Percentiles rank a stretch among this genome's conserved stretches.
phyloP scores from a whole-genome alignment of 768 basidiomycete genomes.

The Mycena sanguinolenta region DNA sequence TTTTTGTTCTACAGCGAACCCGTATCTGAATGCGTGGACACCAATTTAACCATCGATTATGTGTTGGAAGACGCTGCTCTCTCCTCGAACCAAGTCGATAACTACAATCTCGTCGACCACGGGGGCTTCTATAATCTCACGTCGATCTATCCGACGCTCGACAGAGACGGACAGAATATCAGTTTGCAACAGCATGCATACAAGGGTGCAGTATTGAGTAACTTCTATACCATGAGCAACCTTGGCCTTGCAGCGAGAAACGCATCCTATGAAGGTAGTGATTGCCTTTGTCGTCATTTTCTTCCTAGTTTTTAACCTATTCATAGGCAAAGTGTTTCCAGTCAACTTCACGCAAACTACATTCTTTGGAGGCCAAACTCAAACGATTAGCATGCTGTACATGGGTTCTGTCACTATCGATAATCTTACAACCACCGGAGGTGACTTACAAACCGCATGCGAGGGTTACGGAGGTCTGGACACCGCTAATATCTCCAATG shows the following conservation, averaged over 20 bases:
- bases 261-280: conserved; percentile 23
- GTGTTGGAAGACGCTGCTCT: neutral
- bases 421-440: neutral
- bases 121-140: conserved; percentile 40
- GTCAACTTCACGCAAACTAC: conserved; percentile 13
- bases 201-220: conserved; percentile 41
- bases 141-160: conserved; percentile 23
- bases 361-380: conserved; percentile 22
- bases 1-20: conserved; percentile 37
- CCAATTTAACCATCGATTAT: conserved; percentile 42
- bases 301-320: neutral
- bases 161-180: conserved; percentile 40
- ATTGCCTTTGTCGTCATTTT: neutral
- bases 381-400: conserved; percentile 15
- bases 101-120: conserved; percentile 37
- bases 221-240: conserved; percentile 33
- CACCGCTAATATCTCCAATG: conserved; percentile 39
- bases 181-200: conserved; percentile 39
- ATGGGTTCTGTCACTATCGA: neutral
- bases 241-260: conserved; percentile 37
- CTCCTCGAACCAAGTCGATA: neutral
- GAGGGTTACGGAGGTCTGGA: conserved; percentile 38
- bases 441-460: conserved; percentile 22
- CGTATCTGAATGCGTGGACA: conserved; percentile 39
- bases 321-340: conserved; percentile 27